These are phyloP conservation scores for Lavandula angustifolia DNA, from an alignment of 257 asterid genomes.

Conservation along the genomic window DNA sequence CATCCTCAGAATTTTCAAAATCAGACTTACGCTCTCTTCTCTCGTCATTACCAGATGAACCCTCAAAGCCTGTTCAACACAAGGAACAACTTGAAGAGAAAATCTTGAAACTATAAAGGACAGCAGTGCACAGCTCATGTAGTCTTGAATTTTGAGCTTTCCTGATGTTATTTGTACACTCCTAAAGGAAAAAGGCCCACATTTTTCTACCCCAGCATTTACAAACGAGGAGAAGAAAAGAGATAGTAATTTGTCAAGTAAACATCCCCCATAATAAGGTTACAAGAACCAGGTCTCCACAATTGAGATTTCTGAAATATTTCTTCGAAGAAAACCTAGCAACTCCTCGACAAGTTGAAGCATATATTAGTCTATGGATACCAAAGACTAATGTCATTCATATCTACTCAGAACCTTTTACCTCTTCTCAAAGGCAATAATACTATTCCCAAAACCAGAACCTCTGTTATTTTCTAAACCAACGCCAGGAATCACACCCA, in stretches of 20 bases:
- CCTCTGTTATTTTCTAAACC: not conserved
- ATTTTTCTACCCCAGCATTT: not conserved
- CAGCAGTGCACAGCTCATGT: constrained; percentile 1
- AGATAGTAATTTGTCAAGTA: not conserved
- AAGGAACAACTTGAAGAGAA: not conserved
- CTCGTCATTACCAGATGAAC: constrained; percentile 85
- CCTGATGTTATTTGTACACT: constrained; percentile 15
- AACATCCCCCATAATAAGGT: not conserved
- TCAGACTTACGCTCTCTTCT: constrained; percentile 87
- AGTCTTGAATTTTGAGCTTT: constrained; percentile 16
- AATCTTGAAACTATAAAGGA: not conserved
- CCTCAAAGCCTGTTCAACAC: constrained; percentile 75
- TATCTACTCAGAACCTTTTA: not conserved
- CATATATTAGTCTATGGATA: constrained; percentile 6
- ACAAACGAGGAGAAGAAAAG: constrained; percentile 14
- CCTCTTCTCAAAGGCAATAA: not conserved
- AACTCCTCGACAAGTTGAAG: constrained; percentile 14
- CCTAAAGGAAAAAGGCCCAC: not conserved
- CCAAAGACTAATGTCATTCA: not conserved
- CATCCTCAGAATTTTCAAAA: constrained; percentile 94
- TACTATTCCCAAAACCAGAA: constrained; percentile 2
- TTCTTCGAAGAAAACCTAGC: not conserved
- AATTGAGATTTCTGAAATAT: not conserved
- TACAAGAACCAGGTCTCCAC: constrained; percentile 14
- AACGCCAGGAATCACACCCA: constrained; percentile 18